Evolutionary conservation across 345 rosid species (phyloP), one percentile per base, ranked within the genome.

Genomic region (Erysimum cheiranthoides): DNA sequence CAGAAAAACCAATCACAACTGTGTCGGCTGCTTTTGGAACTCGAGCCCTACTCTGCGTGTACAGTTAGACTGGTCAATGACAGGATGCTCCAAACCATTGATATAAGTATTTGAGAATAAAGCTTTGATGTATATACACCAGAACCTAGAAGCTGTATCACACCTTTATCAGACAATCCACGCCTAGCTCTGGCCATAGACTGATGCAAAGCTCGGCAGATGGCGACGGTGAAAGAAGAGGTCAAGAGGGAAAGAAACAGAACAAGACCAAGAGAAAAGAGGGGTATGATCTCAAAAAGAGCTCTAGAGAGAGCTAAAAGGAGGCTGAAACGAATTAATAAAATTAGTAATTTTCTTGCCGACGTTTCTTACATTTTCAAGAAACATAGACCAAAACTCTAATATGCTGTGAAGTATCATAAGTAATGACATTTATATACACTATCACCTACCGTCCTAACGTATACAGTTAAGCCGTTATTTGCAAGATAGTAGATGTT

Each of bases 401-500:
- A 12, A 17, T 5, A 27, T 10, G 45, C 61, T 36, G 47, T 49
- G 50, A 27, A 3, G 8, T 51, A 53, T 35, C 45, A 66, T 5
- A 45, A 45, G 10, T 45, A 45, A 45, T 45, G 50, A 45, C 50
- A 6, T n/a, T 42, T 43, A 43, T 43, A 13, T 54, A 67, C 49
- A 36, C 36, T 27, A 35, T 35, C 7, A 6, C 32, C 9, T 21
- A 21, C 25, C 25, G 25, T 21, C 25, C 25, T 4, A 17, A 36
- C 30, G 16, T 38, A 42, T 12, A 25, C 66, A 21, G 18, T 62
- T 25, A 40, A 42, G n/a, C 8, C 25, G 52, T 63, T 28, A 14
- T 63, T 45, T 42, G 53, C 38, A 43, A 50, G 71, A 67, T 14
- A 2, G 53, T 42, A 39, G 39, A 72, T 50, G n/a, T 50, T 47